Conservation (phyloP, 129 eudicot genomes). For the Lactuca sativa region DNA sequence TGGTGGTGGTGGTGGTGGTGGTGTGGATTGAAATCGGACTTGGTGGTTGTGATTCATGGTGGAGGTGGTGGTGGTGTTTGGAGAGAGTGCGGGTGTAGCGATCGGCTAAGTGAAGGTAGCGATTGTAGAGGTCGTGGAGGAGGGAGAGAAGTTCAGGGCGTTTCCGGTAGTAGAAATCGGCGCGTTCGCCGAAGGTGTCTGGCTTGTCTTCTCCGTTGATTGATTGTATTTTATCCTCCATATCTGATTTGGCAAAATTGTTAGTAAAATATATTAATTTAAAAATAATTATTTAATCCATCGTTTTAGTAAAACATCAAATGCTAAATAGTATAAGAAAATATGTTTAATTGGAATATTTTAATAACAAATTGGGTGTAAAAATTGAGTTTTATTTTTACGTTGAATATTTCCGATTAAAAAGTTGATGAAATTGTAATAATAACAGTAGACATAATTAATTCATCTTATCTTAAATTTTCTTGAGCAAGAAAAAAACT, state of each 20-base stretch:
- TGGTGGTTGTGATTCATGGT: slow-evolving; percentile 9
- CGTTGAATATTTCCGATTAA: too few species aligned
- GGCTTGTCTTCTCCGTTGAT: slow-evolving; percentile 39
- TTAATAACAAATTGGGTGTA: too few species aligned
- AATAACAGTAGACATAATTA: too few species aligned
- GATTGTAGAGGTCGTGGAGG: slow-evolving; percentile 70
- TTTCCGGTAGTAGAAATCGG: slow-evolving; percentile 68
- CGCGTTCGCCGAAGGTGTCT: slow-evolving; percentile 71
- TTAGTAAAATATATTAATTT: too few species aligned
- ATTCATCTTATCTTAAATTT: too few species aligned
- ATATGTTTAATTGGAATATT: too few species aligned
- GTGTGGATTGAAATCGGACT: slow-evolving; percentile 13
- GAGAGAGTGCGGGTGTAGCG: slow-evolving; percentile 64
- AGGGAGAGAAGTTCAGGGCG: slow-evolving; percentile 72
- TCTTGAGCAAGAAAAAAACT: too few species aligned
- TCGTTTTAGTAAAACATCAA: too few species aligned
- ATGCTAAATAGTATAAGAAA: too few species aligned
- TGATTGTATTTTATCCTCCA: slow-evolving; percentile 71
- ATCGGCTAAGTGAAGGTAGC: slow-evolving; percentile 67
- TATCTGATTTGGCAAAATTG: slow-evolving; percentile 41
- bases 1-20: not conserved
- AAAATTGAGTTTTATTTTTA: too few species aligned
- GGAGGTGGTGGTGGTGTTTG: slow-evolving; percentile 34
- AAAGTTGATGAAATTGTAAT: too few species aligned
- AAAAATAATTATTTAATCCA: too few species aligned